Conservation (phyloP, 768 basidiomycete species). For the Pisolithus tinctorius region DNA sequence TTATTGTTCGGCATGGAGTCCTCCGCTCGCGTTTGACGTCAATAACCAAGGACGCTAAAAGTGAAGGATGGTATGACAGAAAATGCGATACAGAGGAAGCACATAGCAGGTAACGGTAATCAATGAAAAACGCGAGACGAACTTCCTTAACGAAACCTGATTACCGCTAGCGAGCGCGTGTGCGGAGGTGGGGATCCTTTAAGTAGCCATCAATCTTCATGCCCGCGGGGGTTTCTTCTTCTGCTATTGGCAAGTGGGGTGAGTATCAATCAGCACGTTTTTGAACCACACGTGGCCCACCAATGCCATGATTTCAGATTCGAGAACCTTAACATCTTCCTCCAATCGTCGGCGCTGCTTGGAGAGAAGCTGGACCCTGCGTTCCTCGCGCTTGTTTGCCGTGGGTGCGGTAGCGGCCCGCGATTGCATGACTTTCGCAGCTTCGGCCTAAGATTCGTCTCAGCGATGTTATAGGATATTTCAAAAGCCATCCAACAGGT, state of each 20-base stretch:
- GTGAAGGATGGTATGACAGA: no score
- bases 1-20: no score
- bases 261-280: not conserved
- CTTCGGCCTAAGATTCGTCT: conserved; percentile 43
- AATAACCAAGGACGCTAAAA: no score
- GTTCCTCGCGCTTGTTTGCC: conserved; percentile 58
- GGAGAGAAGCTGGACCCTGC: conserved; percentile 55
- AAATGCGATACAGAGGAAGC: not conserved
- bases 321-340: conserved; percentile 50
- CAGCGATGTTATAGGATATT: not conserved
- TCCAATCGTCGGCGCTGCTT: conserved; percentile 67
- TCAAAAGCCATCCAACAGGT: not conserved
- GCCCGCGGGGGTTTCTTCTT: conserved; percentile 9
- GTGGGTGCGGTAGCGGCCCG: conserved; percentile 42
- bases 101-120: not conserved
- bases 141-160: no score
- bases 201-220: not conserved
- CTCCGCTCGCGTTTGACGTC: no score
- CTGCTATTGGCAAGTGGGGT: conserved; percentile 12
- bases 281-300: conserved; percentile 25
- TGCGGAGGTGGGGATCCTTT: not conserved
- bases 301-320: conserved; percentile 54
- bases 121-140: no score
- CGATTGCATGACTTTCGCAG: conserved; percentile 35
- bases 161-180: no score